Evolutionary conservation across 106 monocot species (phyloP).

Genomic region (Apostasia ramifera): DNA sequence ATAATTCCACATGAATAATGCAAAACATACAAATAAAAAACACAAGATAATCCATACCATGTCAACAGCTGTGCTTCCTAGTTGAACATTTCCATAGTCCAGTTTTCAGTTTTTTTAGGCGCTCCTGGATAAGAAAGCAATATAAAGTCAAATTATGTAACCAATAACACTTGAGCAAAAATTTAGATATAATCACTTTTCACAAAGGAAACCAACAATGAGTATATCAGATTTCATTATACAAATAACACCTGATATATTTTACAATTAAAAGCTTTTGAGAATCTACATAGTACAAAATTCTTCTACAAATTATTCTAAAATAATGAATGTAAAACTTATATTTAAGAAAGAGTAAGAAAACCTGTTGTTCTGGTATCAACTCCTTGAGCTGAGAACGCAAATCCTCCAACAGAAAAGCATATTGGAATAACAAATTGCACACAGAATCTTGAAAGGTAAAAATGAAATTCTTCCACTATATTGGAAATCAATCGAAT

Average conservation of each 20-base stretch:
- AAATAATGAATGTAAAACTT: too few species aligned
- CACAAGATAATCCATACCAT: conserved; percentile 45
- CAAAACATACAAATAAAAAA: background rate
- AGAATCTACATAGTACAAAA: too few species aligned
- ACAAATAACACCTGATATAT: too few species aligned
- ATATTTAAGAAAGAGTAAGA: background rate
- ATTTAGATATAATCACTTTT: background rate
- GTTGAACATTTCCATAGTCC: conserved; percentile 87
- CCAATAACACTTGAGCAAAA: too few species aligned
- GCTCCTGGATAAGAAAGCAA: conserved; percentile 59
- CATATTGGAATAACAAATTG: background rate
- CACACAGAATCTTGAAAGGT: too few species aligned
- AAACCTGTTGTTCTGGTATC: conserved; percentile 94
- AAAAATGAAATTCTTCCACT: background rate
- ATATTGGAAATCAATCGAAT: background rate
- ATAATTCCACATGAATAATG: background rate
- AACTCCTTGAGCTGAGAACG: conserved; percentile 71
- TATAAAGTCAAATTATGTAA: too few species aligned
- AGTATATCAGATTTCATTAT: too few species aligned
- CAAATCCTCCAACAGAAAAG: conserved; percentile 63
- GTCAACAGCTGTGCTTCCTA: conserved; percentile 87
- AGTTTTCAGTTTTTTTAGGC: conserved; percentile 83
- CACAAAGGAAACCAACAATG: too few species aligned
- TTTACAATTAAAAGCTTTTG: too few species aligned
- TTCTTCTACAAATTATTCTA: too few species aligned